These are phyloP conservation scores for Collybia mongolica DNA, from an alignment of 768 basidiomycete species.

Conservation along the genomic window DNA sequence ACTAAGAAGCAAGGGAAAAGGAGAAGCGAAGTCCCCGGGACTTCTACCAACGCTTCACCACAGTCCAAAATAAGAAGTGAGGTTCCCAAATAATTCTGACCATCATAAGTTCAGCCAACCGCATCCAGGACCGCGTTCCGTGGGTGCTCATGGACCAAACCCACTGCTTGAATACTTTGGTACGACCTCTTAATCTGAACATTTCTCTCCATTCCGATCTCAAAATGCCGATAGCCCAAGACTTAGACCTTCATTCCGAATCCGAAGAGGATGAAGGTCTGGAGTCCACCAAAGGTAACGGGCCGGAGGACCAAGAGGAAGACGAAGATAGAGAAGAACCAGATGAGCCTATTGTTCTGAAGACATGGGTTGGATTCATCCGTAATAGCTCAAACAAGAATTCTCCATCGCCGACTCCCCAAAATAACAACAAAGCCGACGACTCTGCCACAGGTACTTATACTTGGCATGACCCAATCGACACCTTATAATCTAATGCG, in stretches of 20 bases:
- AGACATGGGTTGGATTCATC: slow-evolving; percentile 13
- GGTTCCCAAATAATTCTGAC: too few species aligned
- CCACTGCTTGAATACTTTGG: slow-evolving; percentile 52
- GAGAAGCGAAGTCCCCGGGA: slow-evolving; percentile 5
- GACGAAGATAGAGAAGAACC: slow-evolving; percentile 24
- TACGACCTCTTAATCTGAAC: slow-evolving; percentile 17
- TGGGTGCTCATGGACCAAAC: slow-evolving; percentile 27
- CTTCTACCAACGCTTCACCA: neutral
- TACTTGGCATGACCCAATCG: neutral
- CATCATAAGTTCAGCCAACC: too few species aligned
- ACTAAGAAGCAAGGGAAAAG: slow-evolving; percentile 17
- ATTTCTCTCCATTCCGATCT: neutral
- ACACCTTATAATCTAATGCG: slow-evolving; percentile 1
- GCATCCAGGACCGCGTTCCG: neutral
- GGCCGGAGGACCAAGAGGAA: slow-evolving; percentile 11
- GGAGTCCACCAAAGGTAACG: slow-evolving; percentile 10
- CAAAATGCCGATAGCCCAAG: slow-evolving; percentile 24
- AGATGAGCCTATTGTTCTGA: slow-evolving; percentile 20
- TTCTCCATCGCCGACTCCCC: neutral
- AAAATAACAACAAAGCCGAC: slow-evolving; percentile 16
- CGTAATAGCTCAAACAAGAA: slow-evolving; percentile 9
- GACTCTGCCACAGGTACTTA: slow-evolving; percentile 40
- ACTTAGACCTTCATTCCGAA: slow-evolving; percentile 51
- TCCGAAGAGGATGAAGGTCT: slow-evolving; percentile 40
- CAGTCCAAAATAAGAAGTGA: slow-evolving; percentile 4